These are phyloP conservation scores for Phialemoniopsis sp. DNA, from an alignment of 2,329 filamentous ascomycete species.

Conservation along the genomic window DNA sequence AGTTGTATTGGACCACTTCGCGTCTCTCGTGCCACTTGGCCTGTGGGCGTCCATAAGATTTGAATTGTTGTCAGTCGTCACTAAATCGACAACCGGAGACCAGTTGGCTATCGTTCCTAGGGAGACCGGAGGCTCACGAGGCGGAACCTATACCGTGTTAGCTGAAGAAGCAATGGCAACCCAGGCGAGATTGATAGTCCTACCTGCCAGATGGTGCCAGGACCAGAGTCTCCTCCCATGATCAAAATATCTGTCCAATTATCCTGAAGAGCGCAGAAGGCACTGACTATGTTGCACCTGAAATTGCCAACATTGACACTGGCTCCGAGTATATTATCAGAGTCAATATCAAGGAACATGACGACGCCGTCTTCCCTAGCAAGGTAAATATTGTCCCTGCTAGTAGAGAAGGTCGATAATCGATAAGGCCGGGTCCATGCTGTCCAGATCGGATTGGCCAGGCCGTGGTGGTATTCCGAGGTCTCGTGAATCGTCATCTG, in stretches of 20 bases:
- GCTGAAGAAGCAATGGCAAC: constrained; percentile 1
- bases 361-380: constrained; percentile 84
- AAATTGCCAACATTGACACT: constrained; percentile 60
- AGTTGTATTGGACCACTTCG: neutral
- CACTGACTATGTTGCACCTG: constrained; percentile 71
- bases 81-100: constrained; percentile 54
- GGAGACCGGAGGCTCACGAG: constrained; percentile 47
- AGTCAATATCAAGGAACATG: constrained; percentile 65
- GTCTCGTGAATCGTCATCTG: constrained; percentile 31
- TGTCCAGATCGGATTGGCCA: constrained; percentile 63
- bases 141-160: constrained; percentile 37
- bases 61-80: constrained; percentile 33
- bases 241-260: constrained; percentile 73
- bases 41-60: too few species aligned
- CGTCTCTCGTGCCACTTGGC: neutral
- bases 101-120: constrained; percentile 62
- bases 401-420: constrained; percentile 54
- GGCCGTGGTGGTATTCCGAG: constrained; percentile 43
- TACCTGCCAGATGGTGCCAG: constrained; percentile 73
- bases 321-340: constrained; percentile 48
- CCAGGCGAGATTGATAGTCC: constrained; percentile 14
- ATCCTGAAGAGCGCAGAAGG: constrained; percentile 73
- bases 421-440: constrained; percentile 80
- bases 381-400: constrained; percentile 77
- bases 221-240: constrained; percentile 72